These are phyloP conservation scores for Macrophomina pseudophaseolina DNA, from an alignment of 2,329 filamentous ascomycete species.

Conservation along the genomic window DNA sequence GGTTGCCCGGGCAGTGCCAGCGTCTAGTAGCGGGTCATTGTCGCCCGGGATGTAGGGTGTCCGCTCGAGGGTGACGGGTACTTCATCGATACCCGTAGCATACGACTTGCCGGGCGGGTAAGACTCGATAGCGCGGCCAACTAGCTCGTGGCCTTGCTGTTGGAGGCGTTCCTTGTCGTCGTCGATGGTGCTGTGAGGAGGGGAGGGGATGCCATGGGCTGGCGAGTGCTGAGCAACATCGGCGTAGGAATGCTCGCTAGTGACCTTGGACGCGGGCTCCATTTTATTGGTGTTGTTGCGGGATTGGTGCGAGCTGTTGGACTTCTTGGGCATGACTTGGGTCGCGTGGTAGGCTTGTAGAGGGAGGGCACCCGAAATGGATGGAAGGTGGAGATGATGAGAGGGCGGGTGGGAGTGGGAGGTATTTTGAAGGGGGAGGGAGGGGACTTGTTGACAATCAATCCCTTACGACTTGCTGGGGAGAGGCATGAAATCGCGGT, in stretches of 20 bases:
- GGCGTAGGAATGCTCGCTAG: conserved; percentile 15
- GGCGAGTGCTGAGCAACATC: conserved; percentile 5
- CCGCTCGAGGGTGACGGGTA: conserved; percentile 15
- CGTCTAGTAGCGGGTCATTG: conserved; percentile 11
- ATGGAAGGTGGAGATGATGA: neutral
- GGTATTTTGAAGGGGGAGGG: neutral
- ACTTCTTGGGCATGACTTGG: conserved; percentile 17
- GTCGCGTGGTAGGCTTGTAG: neutral
- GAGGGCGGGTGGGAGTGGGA: neutral
- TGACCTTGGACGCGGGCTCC: neutral
- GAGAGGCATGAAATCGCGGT: neutral
- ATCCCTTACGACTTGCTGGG: neutral
- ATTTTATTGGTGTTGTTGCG: neutral
- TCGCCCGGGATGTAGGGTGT: conserved; percentile 21
- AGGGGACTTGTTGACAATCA: conserved; percentile 1
- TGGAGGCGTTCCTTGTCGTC: conserved; percentile 14
- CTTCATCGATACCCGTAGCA: conserved; percentile 11
- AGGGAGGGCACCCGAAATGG: neutral
- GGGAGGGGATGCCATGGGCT: conserved; percentile 7
- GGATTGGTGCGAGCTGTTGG: neutral
- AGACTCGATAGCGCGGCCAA: conserved; percentile 5
- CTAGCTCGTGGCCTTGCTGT: conserved; percentile 19
- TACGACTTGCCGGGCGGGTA: conserved; percentile 22
- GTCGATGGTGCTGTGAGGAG: conserved; percentile 7
- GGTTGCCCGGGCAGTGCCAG: conserved; percentile 24